A percentile compares a stretch with the other conserved stretches of the same genome.
These are phyloP conservation scores for Penicillium canariense DNA, from an alignment of 495 filamentous ascomycete species.

Conservation along the genomic window DNA sequence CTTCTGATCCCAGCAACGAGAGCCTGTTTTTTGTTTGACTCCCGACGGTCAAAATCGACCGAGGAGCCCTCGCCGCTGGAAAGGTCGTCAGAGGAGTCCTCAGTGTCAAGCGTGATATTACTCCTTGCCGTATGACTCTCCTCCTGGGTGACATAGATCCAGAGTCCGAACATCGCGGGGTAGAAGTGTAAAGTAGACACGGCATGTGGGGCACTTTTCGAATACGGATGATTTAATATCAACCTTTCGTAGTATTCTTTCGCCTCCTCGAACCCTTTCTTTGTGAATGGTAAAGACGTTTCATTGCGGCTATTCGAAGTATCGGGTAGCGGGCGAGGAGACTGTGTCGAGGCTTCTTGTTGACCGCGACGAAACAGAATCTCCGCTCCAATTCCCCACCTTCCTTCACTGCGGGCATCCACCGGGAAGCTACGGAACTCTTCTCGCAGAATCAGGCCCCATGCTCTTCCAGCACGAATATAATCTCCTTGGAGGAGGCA, in stretches of 20 bases:
- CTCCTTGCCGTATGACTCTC: slow-evolving; percentile 40
- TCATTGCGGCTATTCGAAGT: background rate
- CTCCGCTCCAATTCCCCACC: slow-evolving; percentile 72
- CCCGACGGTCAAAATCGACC: slow-evolving; percentile 3
- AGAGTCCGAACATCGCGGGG: slow-evolving; percentile 64
- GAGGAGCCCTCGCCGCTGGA: slow-evolving; percentile 34
- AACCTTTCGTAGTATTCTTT: slow-evolving; percentile 65
- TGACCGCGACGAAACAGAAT: slow-evolving; percentile 53
- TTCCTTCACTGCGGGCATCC: slow-evolving; percentile 52
- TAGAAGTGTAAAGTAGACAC: slow-evolving; percentile 59
- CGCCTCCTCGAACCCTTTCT: slow-evolving; percentile 53
- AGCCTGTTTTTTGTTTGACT: slow-evolving; percentile 14
- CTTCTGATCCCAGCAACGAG: slow-evolving; percentile 27
- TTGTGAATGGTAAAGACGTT: slow-evolving; percentile 36
- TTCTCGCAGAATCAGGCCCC: slow-evolving; percentile 60
- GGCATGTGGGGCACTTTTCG: slow-evolving; percentile 40
- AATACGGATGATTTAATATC: slow-evolving; percentile 63
- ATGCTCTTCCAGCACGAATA: slow-evolving; percentile 60
- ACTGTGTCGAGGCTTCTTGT: slow-evolving; percentile 10
- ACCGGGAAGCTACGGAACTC: slow-evolving; percentile 48
- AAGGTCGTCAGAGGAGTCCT: slow-evolving; percentile 20
- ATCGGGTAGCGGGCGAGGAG: background rate
- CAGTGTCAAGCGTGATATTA: slow-evolving; percentile 18
- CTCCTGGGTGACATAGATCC: slow-evolving; percentile 60
- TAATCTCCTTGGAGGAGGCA: slow-evolving; percentile 61